A percentile compares a stretch with the other conserved stretches of the same genome.
Conservation (phyloP, 2,329 filamentous ascomycete genomes). For the Botrytis cinerea region DNA sequence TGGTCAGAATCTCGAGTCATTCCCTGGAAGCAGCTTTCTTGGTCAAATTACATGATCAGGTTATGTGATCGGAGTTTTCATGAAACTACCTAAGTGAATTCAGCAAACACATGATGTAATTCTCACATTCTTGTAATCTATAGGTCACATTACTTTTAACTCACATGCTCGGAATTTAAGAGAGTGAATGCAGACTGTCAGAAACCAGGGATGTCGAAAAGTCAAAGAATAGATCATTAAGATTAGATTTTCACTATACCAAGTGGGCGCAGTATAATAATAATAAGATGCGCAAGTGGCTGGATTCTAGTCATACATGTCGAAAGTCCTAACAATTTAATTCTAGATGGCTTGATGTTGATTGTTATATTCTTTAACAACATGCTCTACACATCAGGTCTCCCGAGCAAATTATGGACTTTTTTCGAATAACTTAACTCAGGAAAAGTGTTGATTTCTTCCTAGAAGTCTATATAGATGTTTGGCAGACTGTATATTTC, state of each 20-base stretch:
- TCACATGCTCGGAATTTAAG: neutral
- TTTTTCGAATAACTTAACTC: neutral
- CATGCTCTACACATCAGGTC: neutral
- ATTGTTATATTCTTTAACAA: neutral
- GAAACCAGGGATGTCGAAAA: neutral
- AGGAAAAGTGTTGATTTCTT: neutral
- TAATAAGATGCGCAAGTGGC: neutral
- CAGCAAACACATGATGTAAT: neutral
- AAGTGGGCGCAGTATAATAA: neutral
- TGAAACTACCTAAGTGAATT: neutral
- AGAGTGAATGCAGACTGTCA: neutral
- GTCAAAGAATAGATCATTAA: neutral
- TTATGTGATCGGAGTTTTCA: neutral
- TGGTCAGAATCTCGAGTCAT: neutral
- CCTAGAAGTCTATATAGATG: neutral
- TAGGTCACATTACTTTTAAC: neutral
- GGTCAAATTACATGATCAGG: neutral
- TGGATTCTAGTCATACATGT: neutral
- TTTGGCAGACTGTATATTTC: no score
- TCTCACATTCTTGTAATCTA: neutral
- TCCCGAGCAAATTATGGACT: neutral
- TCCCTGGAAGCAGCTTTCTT: neutral
- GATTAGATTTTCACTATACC: neutral
- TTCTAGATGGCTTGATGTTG: neutral
- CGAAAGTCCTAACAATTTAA: neutral